Evolutionary conservation across 1,284 basidiomycete species (phyloP), one percentile per base, ranked within the genome.

Genomic region (Cystobasidium pallidum): DNA sequence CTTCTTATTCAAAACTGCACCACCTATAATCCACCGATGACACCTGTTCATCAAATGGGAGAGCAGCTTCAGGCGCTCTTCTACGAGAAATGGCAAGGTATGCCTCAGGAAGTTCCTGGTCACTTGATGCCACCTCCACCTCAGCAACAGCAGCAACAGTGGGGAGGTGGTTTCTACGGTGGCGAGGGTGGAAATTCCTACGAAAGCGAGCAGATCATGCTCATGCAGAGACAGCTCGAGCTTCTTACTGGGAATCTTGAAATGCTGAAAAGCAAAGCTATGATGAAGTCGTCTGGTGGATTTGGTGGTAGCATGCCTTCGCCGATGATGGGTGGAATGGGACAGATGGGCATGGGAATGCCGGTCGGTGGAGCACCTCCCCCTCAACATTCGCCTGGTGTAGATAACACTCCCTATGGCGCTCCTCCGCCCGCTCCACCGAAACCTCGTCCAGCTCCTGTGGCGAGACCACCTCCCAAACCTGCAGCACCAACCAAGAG

Each of bases 1-100:
- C 85, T 95, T 75, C 92, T 99, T 88, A 89, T 97, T 78, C 86
- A 88, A 72, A 99, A 99, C 81, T 98, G 94, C 80, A 89, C 90
- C 80, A 84, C 86, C 0, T 99, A 95, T 85, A 99, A 99, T 78
- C 92, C 93, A 6, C 85, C 88, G 7, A 91, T 89, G 36, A 91
- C 92, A 24, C 87, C 88, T 43, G 95, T 99, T 64, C 88, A 93
- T 79, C 85, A 88, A 70, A 89, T 91, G 24, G 94, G 92, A 8
- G 85, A 87, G 61, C 87, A 91, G 66, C 83, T 98, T 26, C 88
- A 94, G 80, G 86, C 86, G 45, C 81, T 94, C 28, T 99, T 97
- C 82, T 89, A 94, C 70, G 91, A 93, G 76, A 96, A 94, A 82
- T 94, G 91, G 91, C 86, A 86, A 79, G 84, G 83, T 59, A 82